Base-by-base conservation (phyloP, 2,329 filamentous ascomycete species). In the Xylariaceae sp. region DNA sequence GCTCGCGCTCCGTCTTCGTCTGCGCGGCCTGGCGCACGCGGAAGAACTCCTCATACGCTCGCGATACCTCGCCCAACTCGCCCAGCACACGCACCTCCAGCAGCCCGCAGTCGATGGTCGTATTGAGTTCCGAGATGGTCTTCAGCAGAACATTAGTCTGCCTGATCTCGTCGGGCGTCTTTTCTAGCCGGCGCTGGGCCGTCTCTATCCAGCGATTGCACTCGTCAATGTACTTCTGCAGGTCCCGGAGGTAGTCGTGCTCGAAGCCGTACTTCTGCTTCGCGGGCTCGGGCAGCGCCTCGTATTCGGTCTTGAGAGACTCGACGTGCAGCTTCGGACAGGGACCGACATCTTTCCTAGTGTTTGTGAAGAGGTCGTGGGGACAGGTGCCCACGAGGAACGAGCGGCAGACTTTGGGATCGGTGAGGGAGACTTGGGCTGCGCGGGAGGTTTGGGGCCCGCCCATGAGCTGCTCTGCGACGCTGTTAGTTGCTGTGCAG, bases 331-430 rank as follows among this genome's bases (percentile, higher is more conserved):
- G 83, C 73, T 93, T 94, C 53, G 90, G 84, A 72, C 94, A 99
- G 0, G 86, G 84, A 2, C 94, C 94, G 39, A 97, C 84, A 73
- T 99, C 94, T 81, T 97, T 92, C 79, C 97, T 97, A 51, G 94
- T 99, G 78, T 99, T 99, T 66, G 93, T 99, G 82, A 99, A 99
- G 71, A 99, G 90, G 73, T 99, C 94, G 80, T 97, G 93, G 0
- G 94, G 94, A 74, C 94, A 99, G 60, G 90, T 95, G 68, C 94
- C 94, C 63, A 85, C 92, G 53, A 99, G 84, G 75, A 93, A 97
- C 15, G 92, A 97, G 57, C 91, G 90, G 80, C 94, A 99, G 68
- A 96, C 90, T 77, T 96, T 97, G 56, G 89, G 83, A 75, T 97
- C 94, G 61, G 87, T 94, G 69, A 99, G 88, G 64, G 88, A 88